Base-by-base conservation (phyloP, 306 rosid species). In the Carpinus fangiana region DNA sequence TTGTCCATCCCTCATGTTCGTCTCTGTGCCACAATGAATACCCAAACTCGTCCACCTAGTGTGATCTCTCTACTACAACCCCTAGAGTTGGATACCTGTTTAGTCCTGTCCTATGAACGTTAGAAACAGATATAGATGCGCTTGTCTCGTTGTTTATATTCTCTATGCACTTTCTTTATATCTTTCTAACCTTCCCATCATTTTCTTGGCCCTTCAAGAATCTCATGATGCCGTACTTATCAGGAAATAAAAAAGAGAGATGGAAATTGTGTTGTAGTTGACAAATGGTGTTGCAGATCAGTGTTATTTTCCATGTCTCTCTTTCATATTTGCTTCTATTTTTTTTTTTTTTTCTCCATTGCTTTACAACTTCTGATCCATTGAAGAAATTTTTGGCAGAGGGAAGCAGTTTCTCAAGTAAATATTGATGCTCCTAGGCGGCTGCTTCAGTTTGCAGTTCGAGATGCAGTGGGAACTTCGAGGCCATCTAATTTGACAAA, bases 391-490 rank as follows among this genome's bases (percentile, higher is more conserved):
- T 84, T 71, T 74, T 80, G 48, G 53, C 91, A 93, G 99, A 89
- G 88, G 88, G 95, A 88, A 61, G 79, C 76, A 56, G 81, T 74
- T 75, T 82, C 93, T 74, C 89, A 87, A 79, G 83, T 70, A 66
- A 90, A 82, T 38, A 73, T 84, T 78, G 87, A 86, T 83, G 98
- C 96, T 77, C 90, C 97, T 45, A 82, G 97, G 16, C 83, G 97
- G 70, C 82, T 92, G 76, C 98, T 92, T 73, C 98, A 94, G 31
- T 92, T 88, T 90, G 98, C 97, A 1, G 91, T 94, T 76, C 92
- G 98, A 55, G 98, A 92, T 86, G 97, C 97, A 10, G 90, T 92
- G 75, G 92, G 89, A 45, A 89, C 94, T 68, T 82, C 88, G 7
- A 86, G 87, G 82, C 81, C 90, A 61, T 64, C 91, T 65, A 89